A percentile compares a stretch with the other conserved stretches of the same genome.
Evolutionary conservation across 2,329 filamentous ascomycete genomes (phyloP).

Genomic region (Alternaria triticina): DNA sequence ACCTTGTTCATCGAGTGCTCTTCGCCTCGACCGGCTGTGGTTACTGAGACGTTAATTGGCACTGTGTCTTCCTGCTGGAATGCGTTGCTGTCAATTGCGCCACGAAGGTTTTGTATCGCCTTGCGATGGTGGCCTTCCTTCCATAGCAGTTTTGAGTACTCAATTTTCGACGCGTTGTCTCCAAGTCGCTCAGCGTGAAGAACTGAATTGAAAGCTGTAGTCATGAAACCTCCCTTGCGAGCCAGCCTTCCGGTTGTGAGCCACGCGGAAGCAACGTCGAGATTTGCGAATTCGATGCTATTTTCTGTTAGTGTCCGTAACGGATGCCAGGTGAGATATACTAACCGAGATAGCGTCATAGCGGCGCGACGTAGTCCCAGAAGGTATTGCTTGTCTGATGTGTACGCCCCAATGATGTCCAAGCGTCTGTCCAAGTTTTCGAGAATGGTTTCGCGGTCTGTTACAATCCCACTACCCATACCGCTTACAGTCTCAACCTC

Average conservation of each 20-base stretch:
- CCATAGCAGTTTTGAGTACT: slow-evolving; percentile 92
- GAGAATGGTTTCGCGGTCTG: slow-evolving; percentile 50
- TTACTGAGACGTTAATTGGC: slow-evolving; percentile 44
- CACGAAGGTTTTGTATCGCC: slow-evolving; percentile 88
- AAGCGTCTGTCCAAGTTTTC: slow-evolving; percentile 74
- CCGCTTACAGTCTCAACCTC: slow-evolving; percentile 81
- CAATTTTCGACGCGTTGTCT: slow-evolving; percentile 87
- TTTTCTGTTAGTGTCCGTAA: slow-evolving; percentile 19
- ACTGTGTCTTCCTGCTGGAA: slow-evolving; percentile 62
- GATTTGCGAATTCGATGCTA: slow-evolving; percentile 65
- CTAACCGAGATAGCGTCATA: slow-evolving; percentile 78
- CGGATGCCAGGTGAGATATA: slow-evolving; percentile 2
- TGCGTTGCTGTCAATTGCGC: slow-evolving; percentile 82
- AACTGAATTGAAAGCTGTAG: slow-evolving; percentile 92
- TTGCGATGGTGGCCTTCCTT: slow-evolving; percentile 92
- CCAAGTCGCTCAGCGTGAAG: slow-evolving; percentile 85
- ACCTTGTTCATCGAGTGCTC: slow-evolving; percentile 61
- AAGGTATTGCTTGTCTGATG: slow-evolving; percentile 91
- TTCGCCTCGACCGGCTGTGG: slow-evolving; percentile 48
- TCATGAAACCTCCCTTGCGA: slow-evolving; percentile 80
- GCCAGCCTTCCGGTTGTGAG: slow-evolving; percentile 83
- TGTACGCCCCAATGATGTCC: slow-evolving; percentile 86
- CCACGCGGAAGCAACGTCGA: slow-evolving; percentile 85
- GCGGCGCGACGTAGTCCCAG: slow-evolving; percentile 83
- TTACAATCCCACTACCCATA: slow-evolving; percentile 36